Evolutionary conservation across 139 green algal genomes (phyloP), one percentile per base, ranked within the genome.

Genomic region (Raphidocelis subcapitata): DNA sequence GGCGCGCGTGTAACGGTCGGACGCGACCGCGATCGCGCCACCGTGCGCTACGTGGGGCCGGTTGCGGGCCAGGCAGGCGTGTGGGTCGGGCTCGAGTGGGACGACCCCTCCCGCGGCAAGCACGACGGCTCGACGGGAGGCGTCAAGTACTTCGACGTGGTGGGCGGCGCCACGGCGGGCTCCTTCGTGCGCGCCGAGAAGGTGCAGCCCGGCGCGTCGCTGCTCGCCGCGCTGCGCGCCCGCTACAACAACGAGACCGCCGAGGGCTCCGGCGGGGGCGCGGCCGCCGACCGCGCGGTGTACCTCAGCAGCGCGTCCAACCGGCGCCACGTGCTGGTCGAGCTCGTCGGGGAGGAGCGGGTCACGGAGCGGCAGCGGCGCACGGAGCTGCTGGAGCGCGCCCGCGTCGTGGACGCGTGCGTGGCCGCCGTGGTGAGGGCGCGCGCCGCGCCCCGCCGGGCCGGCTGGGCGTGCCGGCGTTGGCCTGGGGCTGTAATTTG

Each of bases 11-110:
- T 49, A 49, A 12, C 12, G 41, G 12, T 49, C 8, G 41, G 41
- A 8, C 8, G 12, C 8, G 41, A 49, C 12, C 41, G 41, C 12
- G 41, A 88, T 35, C 80, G 70, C 3, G 92, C 86, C 5, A 96
- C 92, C 0, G 83, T 96, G 0, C 79, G 79, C 0, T 97, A 93
- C 29, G 62, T 95, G 0, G 92, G 92, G 0, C 29, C 73, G 0
- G 79, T 97, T 0, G 65, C 79, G 0, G 82, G 83, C 0, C 86
- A 94, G 54, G 41, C 74, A 20, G 92, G 86, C 24, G 35, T 32
- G 0, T 97, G 92, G 92, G 83, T 92, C 3, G 92, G 92, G 5
- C 65, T 97, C 21, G 92, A 97, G 59, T 97, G 89, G 85, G 92
- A 97, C 68, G 86, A 96, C 54, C 37, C 69, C 3, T 72, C 52